Evolutionary conservation across 441 rosid species (phyloP), one percentile per base, ranked within the genome.

Genomic region (Aquilaria agallochum): DNA sequence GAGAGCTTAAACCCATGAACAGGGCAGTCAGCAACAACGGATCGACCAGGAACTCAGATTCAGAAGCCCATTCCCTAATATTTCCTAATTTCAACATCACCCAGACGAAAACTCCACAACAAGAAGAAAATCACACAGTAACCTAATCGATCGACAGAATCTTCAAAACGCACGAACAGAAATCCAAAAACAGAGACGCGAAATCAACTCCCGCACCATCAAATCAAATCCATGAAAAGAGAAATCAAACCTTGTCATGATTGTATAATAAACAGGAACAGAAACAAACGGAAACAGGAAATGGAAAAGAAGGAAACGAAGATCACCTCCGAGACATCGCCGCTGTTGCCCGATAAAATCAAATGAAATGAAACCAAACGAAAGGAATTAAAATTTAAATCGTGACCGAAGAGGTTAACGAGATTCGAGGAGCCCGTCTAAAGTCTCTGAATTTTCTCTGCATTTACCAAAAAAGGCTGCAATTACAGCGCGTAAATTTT

Each of bases 261-360:
- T 36, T 36, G 42, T 2, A 36, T 4, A 36, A 36, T 5, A 36
- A 36, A 36, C 42, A 2, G 55, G 31, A 20, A 20, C 55, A 48
- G 15, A 11, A 11, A 48, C 15, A 11, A 11, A 11, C 15, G 7
- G 7, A 5, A 36, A 36, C 6, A 36, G 42, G 42, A 3, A 36
- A 36, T 36, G 1, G 52, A 13, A 44, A 2, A 6, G 2, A 8
- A 31, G 42, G 40, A 13, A 53, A 31, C 42, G 34, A 32, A 30
- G 15, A 14, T 63, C 34, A 79, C 80, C 78, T 68, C 65, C 70
- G 74, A 49, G 77, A 71, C 78, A 80, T 80, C 68, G 60, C 54
- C 64, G 50, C 6, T 3, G 57, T 13, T 45, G n/a, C 12, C 53
- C 9, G 57, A 10, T 59, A 48, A 31, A n/a, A 56, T 56, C 36